A percentile compares a stretch with the other conserved stretches of the same genome.
Conservation (phyloP, 108 stramenopile species). For the Conticribra guillardii region DNA sequence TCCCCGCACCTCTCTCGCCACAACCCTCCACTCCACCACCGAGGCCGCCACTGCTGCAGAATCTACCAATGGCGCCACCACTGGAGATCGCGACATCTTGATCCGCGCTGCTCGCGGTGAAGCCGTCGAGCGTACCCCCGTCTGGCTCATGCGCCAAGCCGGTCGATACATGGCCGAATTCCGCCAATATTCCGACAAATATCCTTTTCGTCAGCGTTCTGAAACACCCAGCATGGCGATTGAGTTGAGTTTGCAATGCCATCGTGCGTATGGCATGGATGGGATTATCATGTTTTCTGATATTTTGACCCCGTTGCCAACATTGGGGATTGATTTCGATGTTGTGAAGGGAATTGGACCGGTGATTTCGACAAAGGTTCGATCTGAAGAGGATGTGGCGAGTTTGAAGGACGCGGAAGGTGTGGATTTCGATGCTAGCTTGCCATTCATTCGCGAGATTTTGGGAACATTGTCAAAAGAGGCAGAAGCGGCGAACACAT, state of each 20-base stretch:
- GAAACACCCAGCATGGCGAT: conserved; percentile 96
- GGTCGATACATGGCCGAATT: conserved; percentile 99
- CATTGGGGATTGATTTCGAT: conserved; percentile 97
- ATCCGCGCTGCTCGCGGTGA: conserved; percentile 96
- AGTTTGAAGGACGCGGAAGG: conserved; percentile 47
- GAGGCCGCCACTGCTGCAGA: conserved; percentile 23
- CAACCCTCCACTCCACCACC: conserved; percentile 29
- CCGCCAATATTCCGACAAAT: conserved; percentile 93
- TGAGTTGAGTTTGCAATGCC: conserved; percentile 94
- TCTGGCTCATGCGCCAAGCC: conserved; percentile 99
- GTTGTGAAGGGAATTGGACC: conserved; percentile 94
- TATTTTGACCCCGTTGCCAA: conserved; percentile 96
- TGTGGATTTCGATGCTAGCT: conserved; percentile 78
- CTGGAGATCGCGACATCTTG: conserved; percentile 90
- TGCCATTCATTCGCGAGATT: conserved; percentile 94
- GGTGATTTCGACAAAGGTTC: conserved; percentile 82
- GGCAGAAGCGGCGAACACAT: conserved; percentile 86
- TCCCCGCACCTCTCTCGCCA: conserved; percentile 7
- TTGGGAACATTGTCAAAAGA: conserved; percentile 72
- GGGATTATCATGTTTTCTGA: conserved; percentile 99
- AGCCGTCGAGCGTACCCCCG: conserved; percentile 91
- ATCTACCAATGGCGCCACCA: conserved; percentile 7
- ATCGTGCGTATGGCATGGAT: conserved; percentile 94
- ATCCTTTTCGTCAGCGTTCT: conserved; percentile 93
- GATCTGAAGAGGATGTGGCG: conserved; percentile 64